Base-by-base conservation (phyloP, 768 basidiomycete genomes). In the Collybia sp. region DNA sequence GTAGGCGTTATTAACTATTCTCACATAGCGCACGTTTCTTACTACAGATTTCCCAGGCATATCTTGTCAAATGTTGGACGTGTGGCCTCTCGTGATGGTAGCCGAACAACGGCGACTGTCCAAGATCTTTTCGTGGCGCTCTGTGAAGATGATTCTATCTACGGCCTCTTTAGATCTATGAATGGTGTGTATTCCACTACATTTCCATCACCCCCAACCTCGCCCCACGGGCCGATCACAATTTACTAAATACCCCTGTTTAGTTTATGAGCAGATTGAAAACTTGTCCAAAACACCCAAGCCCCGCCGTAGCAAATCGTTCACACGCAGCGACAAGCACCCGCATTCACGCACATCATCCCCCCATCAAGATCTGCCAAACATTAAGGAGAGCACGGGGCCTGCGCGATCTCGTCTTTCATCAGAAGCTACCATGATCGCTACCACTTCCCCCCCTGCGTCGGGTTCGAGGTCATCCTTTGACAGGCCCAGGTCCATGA, bases 111-210 rank as follows among this genome's bases (percentile, higher is more conserved):
- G 17, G 93, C 93, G 17, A 83, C 80, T 9, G 72, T 80, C 8
- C 82, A 88, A 49, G 93, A 96, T 62, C 68, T 97, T 38, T 93
- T 92, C 61, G 75, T 83, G 13, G 92, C 92, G 1, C 72, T 96
- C 12, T 93, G 90, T 50, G 94, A 96, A 66, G 94, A 96, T 64
- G 84, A 89, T 53, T 73, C 82, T 40, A 79, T 95, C 40, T 96
- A 92, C 67, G 79, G 77, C 19, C 74, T 88, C 48, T 93, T 94
- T 68, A 89, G 82, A 65, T 73, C 77, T 17, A 88, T 94, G 88
- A 80, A 87, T 70, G 87, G 93, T 90, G 53, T 53, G 75, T 64
- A 40, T 54, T 49, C 47, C 17, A 15, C 33, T 34, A 3, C n/a
- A 38, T 33, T 16, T n/a, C 25, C 16, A 25, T 15, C 11, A 15